phyloP scores from a whole-genome alignment of 2,329 filamentous ascomycete species.

The Coniochaeta pulveracea region DNA sequence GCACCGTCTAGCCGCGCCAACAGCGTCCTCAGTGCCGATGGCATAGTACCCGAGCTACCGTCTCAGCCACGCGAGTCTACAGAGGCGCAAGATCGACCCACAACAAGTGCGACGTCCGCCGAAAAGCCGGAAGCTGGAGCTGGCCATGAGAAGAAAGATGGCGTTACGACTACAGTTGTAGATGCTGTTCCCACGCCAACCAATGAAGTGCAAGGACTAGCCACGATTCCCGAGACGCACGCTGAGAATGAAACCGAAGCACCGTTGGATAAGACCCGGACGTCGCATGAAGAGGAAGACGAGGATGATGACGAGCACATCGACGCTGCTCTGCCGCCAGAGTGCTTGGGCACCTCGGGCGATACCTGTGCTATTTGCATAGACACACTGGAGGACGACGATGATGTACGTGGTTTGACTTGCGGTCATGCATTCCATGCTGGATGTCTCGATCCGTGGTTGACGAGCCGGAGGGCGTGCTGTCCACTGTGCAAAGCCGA shows the following conservation, averaged over 20 bases:
- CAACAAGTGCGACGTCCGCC: conserved; percentile 15
- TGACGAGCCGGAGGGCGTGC: conserved; percentile 87
- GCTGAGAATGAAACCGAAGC: conserved; percentile 7
- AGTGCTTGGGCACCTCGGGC: conserved; percentile 69
- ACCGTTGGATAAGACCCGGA: conserved; percentile 12
- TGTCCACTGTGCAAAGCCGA: conserved; percentile 97
- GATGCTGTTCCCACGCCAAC: conserved; percentile 8
- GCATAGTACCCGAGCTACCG: conserved; percentile 31
- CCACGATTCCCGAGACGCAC: conserved; percentile 11
- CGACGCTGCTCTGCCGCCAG: conserved; percentile 67
- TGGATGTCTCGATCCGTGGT: conserved; percentile 89
- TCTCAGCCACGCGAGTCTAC: conserved; percentile 33
- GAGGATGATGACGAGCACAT: conserved; percentile 76
- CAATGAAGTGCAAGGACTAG: conserved; percentile 6
- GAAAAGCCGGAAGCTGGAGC: conserved; percentile 15
- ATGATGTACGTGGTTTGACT: conserved; percentile 85
- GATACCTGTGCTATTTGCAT: conserved; percentile 96
- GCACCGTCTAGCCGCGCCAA: conserved; percentile 60
- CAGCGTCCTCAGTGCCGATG: conserved; percentile 60
- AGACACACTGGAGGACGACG: conserved; percentile 86
- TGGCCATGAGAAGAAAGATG: conserved; percentile 14
- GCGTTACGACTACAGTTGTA: conserved; percentile 12
- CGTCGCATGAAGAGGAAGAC: conserved; percentile 34
- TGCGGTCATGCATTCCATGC: conserved; percentile 99
- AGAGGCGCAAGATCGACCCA: conserved; percentile 27